Evolutionary conservation across 345 rosid genomes (phyloP), one percentile per base, ranked within the genome.

Genomic region (Schrenkiella parvula): DNA sequence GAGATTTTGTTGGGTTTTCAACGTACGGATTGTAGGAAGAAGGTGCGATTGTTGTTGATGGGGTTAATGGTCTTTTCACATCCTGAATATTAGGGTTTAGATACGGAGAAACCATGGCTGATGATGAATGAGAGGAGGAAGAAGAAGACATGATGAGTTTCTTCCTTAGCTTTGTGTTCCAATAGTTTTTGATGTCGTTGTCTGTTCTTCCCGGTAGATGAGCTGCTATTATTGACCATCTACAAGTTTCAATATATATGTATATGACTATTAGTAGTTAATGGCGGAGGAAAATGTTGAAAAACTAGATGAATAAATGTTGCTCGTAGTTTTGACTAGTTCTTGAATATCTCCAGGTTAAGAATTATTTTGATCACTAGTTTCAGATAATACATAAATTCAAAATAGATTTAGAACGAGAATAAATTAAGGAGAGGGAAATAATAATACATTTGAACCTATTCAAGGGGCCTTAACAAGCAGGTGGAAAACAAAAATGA

Each of bases 211-310:
- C 96, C 15, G 96, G 98, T 63, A 89, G 83, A 71, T 92, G 98
- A 84, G 88, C 95, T 61, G 98, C 98, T 71, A 92, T 92, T 72
- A 89, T 89, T 85, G 96, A 90, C 98, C 98, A 93, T 80, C 98
- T 93, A 84, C 78, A 75, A 68, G 72, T 75, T 57, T 72, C 38
- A 22, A 35, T 65, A 7, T 44, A 3, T 29, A 22, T 32, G 44
- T 55, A n/a, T n/a, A n/a, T n/a, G n/a, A n/a, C 5, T 51, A 34
- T 55, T 46, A 64, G 34, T 23, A 57, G 29, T 39, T 77, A 64
- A n/a, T 56, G 68, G 32, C 21, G 52, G 73, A 62, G 47, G 39
- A 55, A 70, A 32, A 21, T 47, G 21, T 57, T 39, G 53, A 50
- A 64, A 14, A 71, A 13, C 66, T 47, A 22, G 10, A 52, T 22